Evolutionary conservation across 2,329 filamentous ascomycete species (phyloP), one percentile per base, ranked within the genome.

Genomic region (Fusarium compactum): DNA sequence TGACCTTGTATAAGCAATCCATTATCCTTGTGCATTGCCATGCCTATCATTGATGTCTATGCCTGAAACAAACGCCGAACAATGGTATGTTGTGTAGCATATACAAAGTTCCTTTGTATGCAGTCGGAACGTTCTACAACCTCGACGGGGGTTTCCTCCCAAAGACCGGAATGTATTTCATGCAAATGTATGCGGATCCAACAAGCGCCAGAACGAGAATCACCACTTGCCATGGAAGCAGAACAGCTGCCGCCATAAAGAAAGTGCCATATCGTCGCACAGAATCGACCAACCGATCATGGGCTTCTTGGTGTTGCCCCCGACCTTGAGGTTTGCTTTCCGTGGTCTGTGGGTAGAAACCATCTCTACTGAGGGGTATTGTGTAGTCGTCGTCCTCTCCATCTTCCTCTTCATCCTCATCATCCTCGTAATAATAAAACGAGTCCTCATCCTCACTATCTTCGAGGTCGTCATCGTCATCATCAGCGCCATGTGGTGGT

Each of bases 401-500:
- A 45, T 72, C 71, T 46, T 76, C 68, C 45, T 71, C 63, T 32
- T 65, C 67, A 25, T 74, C 69, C 32, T 71, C 70, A 30, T 76
- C 69, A 53, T 75, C 69, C 45, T 71, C 65, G 41, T 67, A 64
- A 27, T 74, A 70, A 29, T 67, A 70, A 44, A 76, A 74, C 24
- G 50, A 53, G 50, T 22, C 50, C n/a, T 43, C 50, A 54, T 78
- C 77, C 58, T 77, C 77, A 63, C 78, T 75, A 52, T 79, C 77
- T 64, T 81, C 75, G 76, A 62, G 34, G 38, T 76, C 57, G 73
- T 70, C 74, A 54, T 79, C 75, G 25, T 78, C 76, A 53, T 79
- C 75, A 51, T 77, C 76, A 52, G 76, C 75, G 59, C 80, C 82
- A 80, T 82, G 69, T 82, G 83, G 85, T 86, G 83, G 85, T 86